A percentile compares a stretch with the other conserved stretches of the same genome.
These are phyloP conservation scores for Monilinia fructigena DNA, from an alignment of 2,329 filamentous ascomycete species.

Conservation along the genomic window DNA sequence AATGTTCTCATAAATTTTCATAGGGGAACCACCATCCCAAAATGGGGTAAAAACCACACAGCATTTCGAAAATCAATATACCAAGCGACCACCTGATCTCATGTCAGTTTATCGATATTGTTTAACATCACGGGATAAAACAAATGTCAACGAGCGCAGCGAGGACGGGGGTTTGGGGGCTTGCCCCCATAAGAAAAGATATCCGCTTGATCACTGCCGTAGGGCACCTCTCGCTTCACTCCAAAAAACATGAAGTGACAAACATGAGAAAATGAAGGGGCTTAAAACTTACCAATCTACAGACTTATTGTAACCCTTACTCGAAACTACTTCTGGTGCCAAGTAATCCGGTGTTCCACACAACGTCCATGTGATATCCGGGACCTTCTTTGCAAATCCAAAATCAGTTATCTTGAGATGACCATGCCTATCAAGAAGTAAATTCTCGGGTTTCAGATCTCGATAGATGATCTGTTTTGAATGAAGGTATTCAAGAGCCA, in stretches of 20 bases:
- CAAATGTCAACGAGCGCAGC: conserved; percentile 6
- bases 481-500: conserved; percentile 94
- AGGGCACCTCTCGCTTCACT: not conserved
- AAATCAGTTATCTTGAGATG: conserved; percentile 98
- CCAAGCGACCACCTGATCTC: conserved; percentile 87
- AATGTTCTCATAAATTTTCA: conserved; percentile 99
- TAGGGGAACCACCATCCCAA: conserved; percentile 95
- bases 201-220: not conserved
- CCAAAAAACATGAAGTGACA: not conserved
- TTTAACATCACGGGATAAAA: not conserved
- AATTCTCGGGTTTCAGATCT: conserved; percentile 92
- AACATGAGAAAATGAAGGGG: conserved; percentile 45
- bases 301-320: conserved; percentile 99
- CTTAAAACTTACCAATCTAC: conserved; percentile 70
- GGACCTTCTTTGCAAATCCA: conserved; percentile 96
- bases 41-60: conserved; percentile 98
- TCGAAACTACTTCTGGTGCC: conserved; percentile 96
- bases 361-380: conserved; percentile 98
- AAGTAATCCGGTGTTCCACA: conserved; percentile 98
- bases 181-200: conserved; percentile 1
- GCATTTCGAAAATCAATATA: conserved; percentile 98
- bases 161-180: conserved; percentile 15
- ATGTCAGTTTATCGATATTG: conserved; percentile 25
- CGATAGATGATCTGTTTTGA: conserved; percentile 95
- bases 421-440: conserved; percentile 86